Conservation (phyloP, 164 flowering plant genomes). For the Vitis rotundifolia region DNA sequence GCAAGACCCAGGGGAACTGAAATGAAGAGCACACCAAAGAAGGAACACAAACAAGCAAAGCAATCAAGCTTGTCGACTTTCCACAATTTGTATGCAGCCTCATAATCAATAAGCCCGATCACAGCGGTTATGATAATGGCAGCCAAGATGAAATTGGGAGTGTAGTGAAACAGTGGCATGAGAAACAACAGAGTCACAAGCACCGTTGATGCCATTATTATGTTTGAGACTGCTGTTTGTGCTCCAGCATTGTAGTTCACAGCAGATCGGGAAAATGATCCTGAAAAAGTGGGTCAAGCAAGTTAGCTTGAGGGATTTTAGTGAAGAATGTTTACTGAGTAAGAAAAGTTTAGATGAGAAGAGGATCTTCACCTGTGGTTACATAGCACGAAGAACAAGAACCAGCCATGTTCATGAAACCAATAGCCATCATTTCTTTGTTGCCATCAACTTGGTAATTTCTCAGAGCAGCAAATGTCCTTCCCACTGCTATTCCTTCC, state of each 20-base stretch:
- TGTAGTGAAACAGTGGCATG: conserved; percentile 70
- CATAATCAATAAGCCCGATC: conserved; percentile 62
- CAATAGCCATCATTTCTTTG: conserved; percentile 84
- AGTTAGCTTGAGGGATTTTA: background rate
- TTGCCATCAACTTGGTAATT: conserved; percentile 82
- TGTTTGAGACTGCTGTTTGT: conserved; percentile 60
- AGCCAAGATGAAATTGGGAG: conserved; percentile 64
- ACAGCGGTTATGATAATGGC: conserved; percentile 75
- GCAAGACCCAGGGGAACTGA: conserved; percentile 70
- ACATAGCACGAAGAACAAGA: conserved; percentile 73
- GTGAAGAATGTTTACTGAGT: background rate
- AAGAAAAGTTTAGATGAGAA: background rate
- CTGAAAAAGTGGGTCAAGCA: conserved; percentile 24
- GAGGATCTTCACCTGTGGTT: conserved; percentile 48
- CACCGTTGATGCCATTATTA: conserved; percentile 63
- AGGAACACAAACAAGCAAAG: conserved; percentile 60
- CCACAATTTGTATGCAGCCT: conserved; percentile 48
- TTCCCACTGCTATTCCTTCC: conserved; percentile 87
- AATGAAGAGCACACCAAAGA: conserved; percentile 72
- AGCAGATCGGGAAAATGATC: conserved; percentile 80
- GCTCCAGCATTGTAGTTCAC: conserved; percentile 80
- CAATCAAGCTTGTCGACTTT: conserved; percentile 78
- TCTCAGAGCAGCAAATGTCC: conserved; percentile 66
- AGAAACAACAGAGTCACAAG: conserved; percentile 65
- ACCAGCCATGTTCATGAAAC: conserved; percentile 75